Percentiles rank a stretch among this genome's conserved stretches.
These are phyloP conservation scores for Phragmites australis DNA, from an alignment of 176 grass and related monocot species.

Conservation along the genomic window DNA sequence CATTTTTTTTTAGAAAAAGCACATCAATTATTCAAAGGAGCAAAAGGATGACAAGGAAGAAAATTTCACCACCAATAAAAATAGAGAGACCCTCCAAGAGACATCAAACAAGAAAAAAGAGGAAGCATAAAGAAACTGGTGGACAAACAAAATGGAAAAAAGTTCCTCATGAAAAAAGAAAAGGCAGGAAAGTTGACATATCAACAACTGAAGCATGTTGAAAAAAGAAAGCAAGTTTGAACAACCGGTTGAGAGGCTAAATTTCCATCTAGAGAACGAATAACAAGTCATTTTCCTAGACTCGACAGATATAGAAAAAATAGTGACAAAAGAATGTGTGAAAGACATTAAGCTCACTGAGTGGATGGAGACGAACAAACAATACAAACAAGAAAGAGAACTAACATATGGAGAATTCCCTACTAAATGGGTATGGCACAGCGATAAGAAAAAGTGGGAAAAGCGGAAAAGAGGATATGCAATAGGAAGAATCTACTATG, in stretches of 20 bases:
- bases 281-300: background rate
- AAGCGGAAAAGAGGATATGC: background rate
- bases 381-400: background rate
- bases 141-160: too few species aligned
- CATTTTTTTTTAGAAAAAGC: too few species aligned
- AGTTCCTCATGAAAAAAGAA: too few species aligned
- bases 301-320: accelerated
- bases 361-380: slow-evolving; percentile 36
- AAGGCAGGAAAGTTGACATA: too few species aligned
- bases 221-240: slow-evolving; percentile 12
- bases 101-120: too few species aligned
- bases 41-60: too few species aligned
- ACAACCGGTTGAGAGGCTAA: background rate
- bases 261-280: background rate
- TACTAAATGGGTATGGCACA: slow-evolving; percentile 31
- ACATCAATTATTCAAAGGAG: too few species aligned
- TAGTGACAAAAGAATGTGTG: background rate
- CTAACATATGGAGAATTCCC: slow-evolving; percentile 39
- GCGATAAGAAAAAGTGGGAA: background rate
- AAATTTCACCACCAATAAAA: too few species aligned
- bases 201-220: background rate
- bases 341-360: background rate
- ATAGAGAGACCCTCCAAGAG: too few species aligned
- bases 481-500: slow-evolving; percentile 37
- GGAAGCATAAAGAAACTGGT: too few species aligned